Evolutionary conservation across 2,329 filamentous ascomycete genomes (phyloP), one percentile per base, ranked within the genome.

Genomic region (Penicillium sp.): DNA sequence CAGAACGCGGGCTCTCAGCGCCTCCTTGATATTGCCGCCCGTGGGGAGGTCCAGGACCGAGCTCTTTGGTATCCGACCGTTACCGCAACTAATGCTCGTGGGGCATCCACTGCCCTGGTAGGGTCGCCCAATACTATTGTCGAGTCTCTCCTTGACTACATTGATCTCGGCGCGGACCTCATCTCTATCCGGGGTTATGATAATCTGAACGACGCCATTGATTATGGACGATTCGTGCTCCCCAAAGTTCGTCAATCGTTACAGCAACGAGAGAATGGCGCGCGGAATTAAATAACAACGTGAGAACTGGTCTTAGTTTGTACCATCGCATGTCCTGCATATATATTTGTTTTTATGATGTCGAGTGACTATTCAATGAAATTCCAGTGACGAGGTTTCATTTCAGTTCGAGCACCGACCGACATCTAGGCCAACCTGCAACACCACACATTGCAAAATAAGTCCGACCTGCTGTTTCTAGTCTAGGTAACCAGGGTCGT

Each of bases 51-150:
- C 2, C 79, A 82, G 55, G 79, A 82, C 59, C 76, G 78, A 17
- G 78, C 77, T 1, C 64, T 82, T n/a, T 82, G 79, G 79, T 82
- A 81, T 61, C 78, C 79, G 0, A 82, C 79, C 0, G 79, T 82
- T 4, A 80, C 77, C 2, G 79, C 79, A 2, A 82, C 79, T 1
- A 78, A 78, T 59, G 79, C 79, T 1, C 70, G 77, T 1, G 79
- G 79, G 1, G 79, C 79, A 0, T 80, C 77, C 0, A 82, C 79
- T 1, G 79, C 79, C 0, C 64, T 82, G 32, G 79, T 81, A 0
- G 79, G 79, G 3, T 77, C 76, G 2, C 68, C 68, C 22, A 66
- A 78, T 61, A 81, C 77, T 0, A 65, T 81, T 13, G 64, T 70
- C 2, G 76, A 80, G 33, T 77, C 77, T 6, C 71, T 81, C 24